phyloP scores from a whole-genome alignment of 2,329 filamentous ascomycete genomes.

The Rutstroemia sydowiana region DNA sequence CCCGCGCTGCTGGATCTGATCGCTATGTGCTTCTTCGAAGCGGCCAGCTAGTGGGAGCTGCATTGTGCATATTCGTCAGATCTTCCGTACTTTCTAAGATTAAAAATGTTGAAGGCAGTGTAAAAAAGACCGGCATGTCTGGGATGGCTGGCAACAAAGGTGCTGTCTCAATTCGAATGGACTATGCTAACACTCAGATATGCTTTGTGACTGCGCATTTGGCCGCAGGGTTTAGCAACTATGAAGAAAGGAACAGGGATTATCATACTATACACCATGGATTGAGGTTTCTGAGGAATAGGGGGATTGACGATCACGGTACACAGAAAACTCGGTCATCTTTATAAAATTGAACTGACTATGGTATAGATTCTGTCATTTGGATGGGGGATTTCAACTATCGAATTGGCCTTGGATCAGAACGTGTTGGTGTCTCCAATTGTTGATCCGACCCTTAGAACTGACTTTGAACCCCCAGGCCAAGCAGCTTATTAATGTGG shows the following conservation, averaged over 20 bases:
- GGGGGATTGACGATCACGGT: slow-evolving; percentile 87
- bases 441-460: neutral
- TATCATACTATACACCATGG: slow-evolving; percentile 66
- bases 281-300: slow-evolving; percentile 82
- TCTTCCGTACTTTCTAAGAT: slow-evolving; percentile 69
- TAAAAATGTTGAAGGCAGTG: slow-evolving; percentile 92
- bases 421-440: slow-evolving; percentile 45
- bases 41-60: slow-evolving; percentile 90
- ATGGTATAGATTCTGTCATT: slow-evolving; percentile 58
- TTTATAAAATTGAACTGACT: slow-evolving; percentile 17
- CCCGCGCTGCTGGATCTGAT: slow-evolving; percentile 56
- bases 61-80: slow-evolving; percentile 85
- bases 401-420: slow-evolving; percentile 76
- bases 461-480: neutral
- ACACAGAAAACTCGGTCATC: slow-evolving; percentile 17
- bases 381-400: slow-evolving; percentile 99
- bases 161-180: slow-evolving; percentile 90
- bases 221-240: slow-evolving; percentile 92
- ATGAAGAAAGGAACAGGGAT: slow-evolving; percentile 90
- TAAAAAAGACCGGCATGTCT: slow-evolving; percentile 92
- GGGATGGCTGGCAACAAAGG: slow-evolving; percentile 98
- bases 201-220: slow-evolving; percentile 96
- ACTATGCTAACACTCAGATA: slow-evolving; percentile 85
- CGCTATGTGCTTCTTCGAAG: slow-evolving; percentile 86
- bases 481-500: slow-evolving; percentile 62